phyloP scores from a whole-genome alignment of 2,329 filamentous ascomycete genomes.

The Neurospora sp. region DNA sequence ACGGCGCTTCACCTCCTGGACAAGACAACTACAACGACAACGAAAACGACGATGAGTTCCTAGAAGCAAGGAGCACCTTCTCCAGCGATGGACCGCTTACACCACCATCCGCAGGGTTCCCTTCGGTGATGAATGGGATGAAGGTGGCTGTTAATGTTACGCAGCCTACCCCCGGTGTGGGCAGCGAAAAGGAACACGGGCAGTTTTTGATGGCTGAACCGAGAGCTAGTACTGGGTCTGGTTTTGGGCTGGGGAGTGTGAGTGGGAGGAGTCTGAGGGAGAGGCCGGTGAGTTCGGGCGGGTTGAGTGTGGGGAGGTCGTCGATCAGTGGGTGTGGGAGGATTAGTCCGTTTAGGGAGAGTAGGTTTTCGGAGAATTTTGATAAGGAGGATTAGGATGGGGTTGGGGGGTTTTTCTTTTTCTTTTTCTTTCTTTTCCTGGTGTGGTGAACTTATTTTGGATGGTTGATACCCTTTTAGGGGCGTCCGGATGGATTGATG shows the following conservation, averaged over 20 bases:
- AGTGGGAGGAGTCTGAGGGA: not conserved
- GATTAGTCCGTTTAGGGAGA: slow-evolving; percentile 35
- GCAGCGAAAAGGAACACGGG: not conserved
- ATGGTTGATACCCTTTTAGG: not conserved
- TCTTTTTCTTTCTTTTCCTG: too few relatives aligned
- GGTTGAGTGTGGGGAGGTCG: not conserved
- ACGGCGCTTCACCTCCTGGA: not conserved
- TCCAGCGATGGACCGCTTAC: slow-evolving; percentile 4
- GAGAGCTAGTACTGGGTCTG: slow-evolving; percentile 12
- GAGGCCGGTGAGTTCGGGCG: not conserved
- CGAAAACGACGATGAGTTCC: slow-evolving; percentile 10
- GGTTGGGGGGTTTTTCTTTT: too few relatives aligned
- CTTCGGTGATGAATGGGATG: not conserved
- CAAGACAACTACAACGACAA: slow-evolving; percentile 1
- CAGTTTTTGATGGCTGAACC: slow-evolving; percentile 5
- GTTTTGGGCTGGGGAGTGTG: not conserved
- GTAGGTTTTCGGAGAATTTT: slow-evolving; percentile 42
- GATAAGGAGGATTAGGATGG: slow-evolving; percentile 13
- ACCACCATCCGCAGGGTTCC: slow-evolving; percentile 6
- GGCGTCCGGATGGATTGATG: not conserved
- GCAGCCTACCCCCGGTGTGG: not conserved
- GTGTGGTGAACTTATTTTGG: not conserved
- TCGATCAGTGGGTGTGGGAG: slow-evolving; percentile 11
- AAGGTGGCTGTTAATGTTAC: not conserved
- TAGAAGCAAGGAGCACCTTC: slow-evolving; percentile 21